Conservation (phyloP, 257 asterid species). For the Verbena officinalis region DNA sequence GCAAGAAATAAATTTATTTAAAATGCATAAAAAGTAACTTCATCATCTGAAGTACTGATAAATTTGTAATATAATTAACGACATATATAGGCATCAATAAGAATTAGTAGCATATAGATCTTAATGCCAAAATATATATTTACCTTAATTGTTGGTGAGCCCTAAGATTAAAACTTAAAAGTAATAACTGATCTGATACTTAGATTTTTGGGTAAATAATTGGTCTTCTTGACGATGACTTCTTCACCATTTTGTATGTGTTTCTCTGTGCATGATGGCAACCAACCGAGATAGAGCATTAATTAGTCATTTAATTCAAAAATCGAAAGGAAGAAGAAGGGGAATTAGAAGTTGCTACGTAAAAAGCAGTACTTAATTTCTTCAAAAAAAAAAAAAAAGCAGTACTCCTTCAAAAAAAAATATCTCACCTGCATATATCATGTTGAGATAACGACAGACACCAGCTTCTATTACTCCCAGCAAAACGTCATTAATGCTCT, state of each 20-base stretch:
- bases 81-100: too few relatives aligned
- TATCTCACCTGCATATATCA: conserved; percentile 46
- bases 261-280: background rate
- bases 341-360: background rate
- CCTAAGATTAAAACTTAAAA: conserved; percentile 45
- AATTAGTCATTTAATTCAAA: background rate
- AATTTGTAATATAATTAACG: too few relatives aligned
- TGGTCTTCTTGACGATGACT: conserved; percentile 6
- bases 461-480: conserved; percentile 52
- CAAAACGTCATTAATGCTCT: conserved; percentile 49
- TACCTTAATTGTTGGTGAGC: conserved; percentile 40
- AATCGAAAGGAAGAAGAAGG: background rate
- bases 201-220: conserved; percentile 33
- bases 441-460: conserved; percentile 38
- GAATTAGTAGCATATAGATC: too few relatives aligned
- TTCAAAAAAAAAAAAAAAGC: too few relatives aligned
- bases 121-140: background rate
- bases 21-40: too few relatives aligned
- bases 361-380: too few relatives aligned
- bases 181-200: conserved; percentile 35
- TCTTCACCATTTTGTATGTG: background rate
- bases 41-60: too few relatives aligned
- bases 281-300: background rate
- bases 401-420: too few relatives aligned
- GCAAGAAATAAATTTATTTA: too few relatives aligned